These are phyloP conservation scores for Fraxinus baroniana DNA, from an alignment of 305 asterid genomes.

Conservation along the genomic window DNA sequence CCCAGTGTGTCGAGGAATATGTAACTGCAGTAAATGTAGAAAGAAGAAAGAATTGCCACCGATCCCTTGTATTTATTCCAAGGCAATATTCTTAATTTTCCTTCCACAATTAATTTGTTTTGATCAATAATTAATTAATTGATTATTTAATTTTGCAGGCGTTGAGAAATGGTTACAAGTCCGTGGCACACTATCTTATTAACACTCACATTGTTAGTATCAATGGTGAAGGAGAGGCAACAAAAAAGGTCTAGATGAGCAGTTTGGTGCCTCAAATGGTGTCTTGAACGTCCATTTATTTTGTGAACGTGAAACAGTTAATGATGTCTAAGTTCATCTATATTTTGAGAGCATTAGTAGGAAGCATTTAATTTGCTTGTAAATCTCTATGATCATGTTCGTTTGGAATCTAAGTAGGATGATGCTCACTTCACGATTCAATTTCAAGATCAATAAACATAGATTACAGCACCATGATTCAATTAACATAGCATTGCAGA, in stretches of 20 bases:
- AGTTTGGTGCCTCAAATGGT: neutral
- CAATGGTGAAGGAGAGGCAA: neutral
- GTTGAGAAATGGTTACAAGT: neutral
- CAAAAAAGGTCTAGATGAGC: neutral
- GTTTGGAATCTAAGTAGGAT: too few relatives aligned
- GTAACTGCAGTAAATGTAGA: neutral
- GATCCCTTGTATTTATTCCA: neutral
- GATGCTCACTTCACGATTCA: too few relatives aligned
- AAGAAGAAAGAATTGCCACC: neutral
- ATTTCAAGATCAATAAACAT: too few relatives aligned
- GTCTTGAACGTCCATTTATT: too few relatives aligned
- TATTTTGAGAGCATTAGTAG: too few relatives aligned
- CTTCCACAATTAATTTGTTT: neutral
- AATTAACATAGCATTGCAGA: too few relatives aligned
- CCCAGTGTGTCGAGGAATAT: neutral
- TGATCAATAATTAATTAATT: neutral
- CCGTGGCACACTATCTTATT: neutral
- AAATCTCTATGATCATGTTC: too few relatives aligned
- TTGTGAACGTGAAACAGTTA: too few relatives aligned
- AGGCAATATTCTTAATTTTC: neutral
- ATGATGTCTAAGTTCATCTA: too few relatives aligned
- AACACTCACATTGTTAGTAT: neutral
- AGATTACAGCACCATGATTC: too few relatives aligned
- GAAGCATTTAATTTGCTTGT: too few relatives aligned
- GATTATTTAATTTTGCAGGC: neutral